Evolutionary conservation across 257 asterid genomes (phyloP).

Genomic region (Nicotiana tabacum): DNA sequence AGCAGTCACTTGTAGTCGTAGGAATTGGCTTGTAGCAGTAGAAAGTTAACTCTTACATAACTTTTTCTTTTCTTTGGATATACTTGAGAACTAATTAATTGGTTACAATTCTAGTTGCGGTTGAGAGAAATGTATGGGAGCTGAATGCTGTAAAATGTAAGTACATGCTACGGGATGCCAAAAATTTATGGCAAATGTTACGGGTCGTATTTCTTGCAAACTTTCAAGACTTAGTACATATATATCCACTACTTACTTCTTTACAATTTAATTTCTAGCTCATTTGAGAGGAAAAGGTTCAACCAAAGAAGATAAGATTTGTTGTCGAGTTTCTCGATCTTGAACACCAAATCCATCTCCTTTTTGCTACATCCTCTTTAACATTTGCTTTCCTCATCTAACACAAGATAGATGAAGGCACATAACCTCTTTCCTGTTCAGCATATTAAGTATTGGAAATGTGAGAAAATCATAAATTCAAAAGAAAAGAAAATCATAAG

Average conservation of each 20-base stretch:
- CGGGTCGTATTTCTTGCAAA: not conserved
- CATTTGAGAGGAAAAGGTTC: conserved; percentile 23
- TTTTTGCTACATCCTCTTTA: conserved; percentile 36
- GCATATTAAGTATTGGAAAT: conserved; percentile 21
- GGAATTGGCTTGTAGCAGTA: too few relatives aligned
- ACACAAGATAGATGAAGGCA: conserved; percentile 45
- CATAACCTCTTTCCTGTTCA: conserved; percentile 61
- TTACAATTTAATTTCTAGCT: not conserved
- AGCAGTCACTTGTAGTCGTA: too few relatives aligned
- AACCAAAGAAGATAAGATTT: conserved; percentile 44
- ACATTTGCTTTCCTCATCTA: conserved; percentile 49
- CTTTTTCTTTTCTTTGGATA: too few relatives aligned
- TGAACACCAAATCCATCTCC: not conserved
- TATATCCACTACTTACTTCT: not conserved
- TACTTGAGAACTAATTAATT: too few relatives aligned
- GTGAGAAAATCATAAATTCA: not conserved
- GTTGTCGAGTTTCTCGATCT: not conserved
- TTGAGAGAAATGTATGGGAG: too few relatives aligned
- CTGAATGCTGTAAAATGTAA: too few relatives aligned
- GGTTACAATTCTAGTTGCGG: too few relatives aligned
- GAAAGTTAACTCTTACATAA: too few relatives aligned
- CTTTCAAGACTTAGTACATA: not conserved
- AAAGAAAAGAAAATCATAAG: too few relatives aligned
- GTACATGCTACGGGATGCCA: too few relatives aligned
- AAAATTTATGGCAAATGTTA: too few relatives aligned